Evolutionary conservation across 2,329 filamentous ascomycete species (phyloP), one percentile per base, ranked within the genome.

Genomic region (Pestalotiopsis fici): DNA sequence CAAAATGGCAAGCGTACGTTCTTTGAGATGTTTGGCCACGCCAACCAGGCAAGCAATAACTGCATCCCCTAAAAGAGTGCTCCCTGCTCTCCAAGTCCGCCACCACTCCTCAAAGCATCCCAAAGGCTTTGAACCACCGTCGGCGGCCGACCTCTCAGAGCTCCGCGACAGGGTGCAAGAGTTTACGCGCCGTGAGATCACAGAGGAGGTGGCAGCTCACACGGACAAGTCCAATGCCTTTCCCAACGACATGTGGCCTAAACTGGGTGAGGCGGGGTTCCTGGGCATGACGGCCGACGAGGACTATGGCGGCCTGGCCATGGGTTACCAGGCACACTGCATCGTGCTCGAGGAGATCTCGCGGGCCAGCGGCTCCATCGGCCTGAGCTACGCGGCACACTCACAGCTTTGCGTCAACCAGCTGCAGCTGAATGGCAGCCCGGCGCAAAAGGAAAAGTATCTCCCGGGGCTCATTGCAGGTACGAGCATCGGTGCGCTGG

Each of bases 311-410:
- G 96, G 95, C 2, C 81, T 98, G 59, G 93, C 86, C 1, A 91
- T 98, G 90, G 96, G 96, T 12, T 99, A 98, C 80, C 95, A 98
- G 83, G 95, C 96, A 57, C 96, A 99, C 82, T 97, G 94, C 77
- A 85, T 97, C 6, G 94, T 98, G 59, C 92, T 98, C 89, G 96
- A 99, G 81, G 96, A 98, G 84, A 85, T 99, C 55, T 96, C 92
- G 66, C 88, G 95, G 67, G 95, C 95, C 2, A 95, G 92, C 64
- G 95, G 83, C 15, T 93, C 90, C 69, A 94, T 97, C 74, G 95
- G 90, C 0, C 87, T 99, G 59, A 97, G 93, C 73, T 99, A 98
- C 79, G 95, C 95, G 2, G 96, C 96, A 7, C 96, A 99, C 81
- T 96, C 93, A 35, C 96, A 99, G 80, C 87, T 99, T 64, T 98